Base-by-base conservation (phyloP, 164 flowering plant genomes). In the Brasenia schreberi region DNA sequence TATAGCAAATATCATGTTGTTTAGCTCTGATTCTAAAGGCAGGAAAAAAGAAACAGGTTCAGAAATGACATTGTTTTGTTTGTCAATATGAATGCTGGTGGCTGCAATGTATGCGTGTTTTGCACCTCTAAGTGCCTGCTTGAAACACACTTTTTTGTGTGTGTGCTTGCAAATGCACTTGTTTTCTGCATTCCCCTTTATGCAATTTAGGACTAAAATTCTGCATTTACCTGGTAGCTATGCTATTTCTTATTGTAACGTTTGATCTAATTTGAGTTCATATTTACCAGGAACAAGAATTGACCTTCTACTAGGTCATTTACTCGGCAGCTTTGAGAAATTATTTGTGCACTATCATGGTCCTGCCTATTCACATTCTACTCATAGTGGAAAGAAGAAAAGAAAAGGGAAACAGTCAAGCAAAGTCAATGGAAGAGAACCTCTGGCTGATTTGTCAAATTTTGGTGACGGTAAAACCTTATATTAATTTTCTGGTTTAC, bases 241-340 rank as follows among this genome's bases (percentile, higher is more conserved):
- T 33, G 39, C 56, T 49, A 49, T 49, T 49, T 49, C 16, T 14
- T 14, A 49, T 33, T 33, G 16, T 7, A 9, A 14, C 56, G 10
- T 49, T 12, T 49, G 56, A 49, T 49, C 56, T 49, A 14, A 49
- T 49, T 49, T 49, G 56, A 33, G 14, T 49, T 49, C 16, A 14
- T 14, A 19, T 19, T 62, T 80, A 61, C 52, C 76, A 77, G 88
- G 70, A 59, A 73, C 70, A 18, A 19, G 64, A 19, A 64, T 85
- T 70, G 85, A 81, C 58, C 74, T 72, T 74, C 69, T 81, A 19
- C 23, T 85, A 74, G 75, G 78, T 67, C 86, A 85, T 78, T 64
- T 90, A 45, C 75, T 90, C 53, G 60, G 64, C 64, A 84, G 94
- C 70, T 67, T 75, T n/a, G 78, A 79, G 64, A 80, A 81, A 68